Conservation (phyloP, 2,329 filamentous ascomycete species). For the Volutella citrinella region DNA sequence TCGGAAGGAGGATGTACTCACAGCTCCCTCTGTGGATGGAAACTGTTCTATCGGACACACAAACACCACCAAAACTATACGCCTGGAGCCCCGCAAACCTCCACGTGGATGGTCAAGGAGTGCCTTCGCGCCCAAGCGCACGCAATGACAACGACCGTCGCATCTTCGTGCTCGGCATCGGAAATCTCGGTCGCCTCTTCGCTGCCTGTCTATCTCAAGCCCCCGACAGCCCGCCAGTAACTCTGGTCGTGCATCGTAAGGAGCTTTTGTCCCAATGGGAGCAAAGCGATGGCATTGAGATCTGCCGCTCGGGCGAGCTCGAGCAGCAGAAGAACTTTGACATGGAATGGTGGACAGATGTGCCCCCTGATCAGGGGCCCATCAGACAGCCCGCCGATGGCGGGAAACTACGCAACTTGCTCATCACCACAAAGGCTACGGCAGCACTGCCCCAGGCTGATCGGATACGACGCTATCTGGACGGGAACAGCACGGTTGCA, state of each 20-base stretch:
- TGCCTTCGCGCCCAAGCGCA: neutral
- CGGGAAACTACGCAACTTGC: constrained; percentile 62
- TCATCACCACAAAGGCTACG: constrained; percentile 75
- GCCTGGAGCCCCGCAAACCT: constrained; percentile 34
- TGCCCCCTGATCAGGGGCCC: constrained; percentile 33
- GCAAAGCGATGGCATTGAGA: constrained; percentile 40
- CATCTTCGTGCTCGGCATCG: constrained; percentile 76
- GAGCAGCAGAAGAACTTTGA: constrained; percentile 39
- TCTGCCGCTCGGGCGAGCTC: constrained; percentile 33
- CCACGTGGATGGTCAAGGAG: constrained; percentile 1
- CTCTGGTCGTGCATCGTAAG: constrained; percentile 70
- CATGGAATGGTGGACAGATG: constrained; percentile 54
- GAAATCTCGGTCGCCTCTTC: constrained; percentile 77
- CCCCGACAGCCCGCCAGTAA: constrained; percentile 65
- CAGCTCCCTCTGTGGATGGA: constrained; percentile 33
- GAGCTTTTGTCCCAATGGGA: constrained; percentile 49
- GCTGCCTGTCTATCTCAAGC: constrained; percentile 67
- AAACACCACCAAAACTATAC: constrained; percentile 32
- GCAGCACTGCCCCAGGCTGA: constrained; percentile 61
- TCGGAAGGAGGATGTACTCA: constrained; percentile 24
- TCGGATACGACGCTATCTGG: constrained; percentile 59
- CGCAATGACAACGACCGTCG: constrained; percentile 33
- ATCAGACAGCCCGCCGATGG: constrained; percentile 39
- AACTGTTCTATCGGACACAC: constrained; percentile 22
- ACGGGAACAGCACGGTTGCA: constrained; percentile 66